Evolutionary conservation across 495 filamentous ascomycete species (phyloP).

Genomic region (Penicillium argentinense): DNA sequence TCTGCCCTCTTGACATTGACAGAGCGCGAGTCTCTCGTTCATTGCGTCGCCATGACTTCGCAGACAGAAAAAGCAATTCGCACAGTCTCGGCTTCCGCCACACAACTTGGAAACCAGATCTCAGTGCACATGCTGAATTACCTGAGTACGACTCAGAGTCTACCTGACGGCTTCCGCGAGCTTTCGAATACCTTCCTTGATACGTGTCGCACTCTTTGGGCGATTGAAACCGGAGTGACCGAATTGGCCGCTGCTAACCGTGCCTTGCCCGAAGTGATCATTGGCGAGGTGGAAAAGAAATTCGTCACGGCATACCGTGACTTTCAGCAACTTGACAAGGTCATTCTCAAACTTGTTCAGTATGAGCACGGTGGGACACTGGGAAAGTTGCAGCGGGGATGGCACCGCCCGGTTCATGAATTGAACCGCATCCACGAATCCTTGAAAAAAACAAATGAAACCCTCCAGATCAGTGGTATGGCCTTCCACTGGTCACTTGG

Average conservation of each 20-base stretch:
- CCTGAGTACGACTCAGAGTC: slow-evolving; percentile 45
- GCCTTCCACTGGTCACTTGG: slow-evolving; percentile 27
- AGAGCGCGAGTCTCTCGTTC: neutral
- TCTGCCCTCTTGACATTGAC: neutral
- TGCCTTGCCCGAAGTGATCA: slow-evolving; percentile 44
- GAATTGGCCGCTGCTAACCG: slow-evolving; percentile 36
- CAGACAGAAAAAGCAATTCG: slow-evolving; percentile 20
- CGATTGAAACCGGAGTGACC: slow-evolving; percentile 50
- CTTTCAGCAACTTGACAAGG: slow-evolving; percentile 50
- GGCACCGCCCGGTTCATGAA: slow-evolving; percentile 32
- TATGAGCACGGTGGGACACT: slow-evolving; percentile 48
- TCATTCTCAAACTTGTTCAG: slow-evolving; percentile 47
- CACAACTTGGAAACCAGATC: slow-evolving; percentile 46
- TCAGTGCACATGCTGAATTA: slow-evolving; percentile 58
- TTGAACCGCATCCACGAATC: slow-evolving; percentile 25
- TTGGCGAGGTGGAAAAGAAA: slow-evolving; percentile 50
- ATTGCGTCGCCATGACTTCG: slow-evolving; percentile 1
- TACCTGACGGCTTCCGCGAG: slow-evolving; percentile 45
- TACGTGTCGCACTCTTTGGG: slow-evolving; percentile 50
- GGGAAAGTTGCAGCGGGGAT: slow-evolving; percentile 49
- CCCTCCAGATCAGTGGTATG: slow-evolving; percentile 25
- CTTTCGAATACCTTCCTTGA: slow-evolving; percentile 53
- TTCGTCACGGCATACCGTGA: slow-evolving; percentile 44
- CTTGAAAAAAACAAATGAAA: slow-evolving; percentile 19
- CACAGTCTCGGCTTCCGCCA: slow-evolving; percentile 23